phyloP scores from a whole-genome alignment of 495 filamentous ascomycete species.

The Apiosordaria backusii region DNA sequence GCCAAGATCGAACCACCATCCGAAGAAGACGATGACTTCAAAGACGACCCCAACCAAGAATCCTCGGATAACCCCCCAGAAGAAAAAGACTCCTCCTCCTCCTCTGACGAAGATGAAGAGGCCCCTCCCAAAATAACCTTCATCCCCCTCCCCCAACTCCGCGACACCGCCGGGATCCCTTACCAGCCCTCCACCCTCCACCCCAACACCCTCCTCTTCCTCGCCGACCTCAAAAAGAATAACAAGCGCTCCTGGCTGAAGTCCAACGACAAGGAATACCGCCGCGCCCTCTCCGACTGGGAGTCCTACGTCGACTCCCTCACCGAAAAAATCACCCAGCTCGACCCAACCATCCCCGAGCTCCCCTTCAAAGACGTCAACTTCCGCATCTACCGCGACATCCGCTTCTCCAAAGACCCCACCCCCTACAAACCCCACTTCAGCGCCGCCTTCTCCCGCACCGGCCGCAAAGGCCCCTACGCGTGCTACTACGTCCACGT shows the following conservation, averaged over 20 bases:
- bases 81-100: slow-evolving; percentile 18
- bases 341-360: slow-evolving; percentile 77
- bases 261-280: slow-evolving; percentile 75
- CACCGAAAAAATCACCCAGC: slow-evolving; percentile 63
- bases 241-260: slow-evolving; percentile 83
- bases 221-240: slow-evolving; percentile 69
- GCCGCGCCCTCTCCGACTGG: slow-evolving; percentile 72
- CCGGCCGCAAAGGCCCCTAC: slow-evolving; percentile 81
- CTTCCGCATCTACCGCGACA: slow-evolving; percentile 81
- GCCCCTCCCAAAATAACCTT: slow-evolving; percentile 45
- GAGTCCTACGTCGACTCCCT: slow-evolving; percentile 67
- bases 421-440: slow-evolving; percentile 88
- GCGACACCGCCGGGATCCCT: slow-evolving; percentile 59
- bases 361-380: slow-evolving; percentile 79
- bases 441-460: slow-evolving; percentile 81
- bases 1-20: slow-evolving; percentile 19
- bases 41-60: slow-evolving; percentile 22
- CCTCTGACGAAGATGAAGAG: slow-evolving; percentile 36
- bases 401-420: slow-evolving; percentile 71
- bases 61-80: neutral
- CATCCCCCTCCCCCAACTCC: slow-evolving; percentile 66
- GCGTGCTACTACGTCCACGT: slow-evolving; percentile 69
- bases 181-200: slow-evolving; percentile 71
- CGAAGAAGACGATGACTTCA: slow-evolving; percentile 26
- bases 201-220: slow-evolving; percentile 76